A percentile compares a stretch with the other conserved stretches of the same genome.
These are phyloP conservation scores for Hsuehochloa calcarea DNA, from an alignment of 176 grass and related monocot species.

Conservation along the genomic window DNA sequence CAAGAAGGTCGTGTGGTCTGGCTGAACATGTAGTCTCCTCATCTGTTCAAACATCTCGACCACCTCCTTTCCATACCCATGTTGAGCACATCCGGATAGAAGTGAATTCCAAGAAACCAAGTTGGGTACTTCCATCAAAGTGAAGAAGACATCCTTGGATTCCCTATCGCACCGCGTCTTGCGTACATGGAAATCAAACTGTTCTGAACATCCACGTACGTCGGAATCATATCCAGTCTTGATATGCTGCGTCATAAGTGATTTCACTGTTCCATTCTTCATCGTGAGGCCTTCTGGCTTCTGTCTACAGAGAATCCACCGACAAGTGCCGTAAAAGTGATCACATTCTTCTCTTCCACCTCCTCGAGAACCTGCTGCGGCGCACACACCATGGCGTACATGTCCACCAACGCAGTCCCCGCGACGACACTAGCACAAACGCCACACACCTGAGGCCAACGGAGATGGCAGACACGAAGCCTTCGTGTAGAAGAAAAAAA, in stretches of 20 bases:
- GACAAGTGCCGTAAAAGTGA: slow-evolving; percentile 21
- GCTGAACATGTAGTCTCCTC: slow-evolving; percentile 24
- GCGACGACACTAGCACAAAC: background rate
- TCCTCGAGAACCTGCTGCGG: background rate
- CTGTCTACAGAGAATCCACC: background rate
- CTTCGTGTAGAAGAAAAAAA: too few species aligned
- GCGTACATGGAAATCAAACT: slow-evolving; percentile 36
- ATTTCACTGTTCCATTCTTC: slow-evolving; percentile 43
- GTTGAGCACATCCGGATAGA: slow-evolving; percentile 30
- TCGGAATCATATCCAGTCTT: slow-evolving; percentile 21
- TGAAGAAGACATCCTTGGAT: slow-evolving; percentile 22
- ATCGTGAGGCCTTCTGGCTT: slow-evolving; percentile 4
- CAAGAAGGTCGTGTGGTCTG: slow-evolving; percentile 41
- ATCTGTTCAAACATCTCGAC: slow-evolving; percentile 43
- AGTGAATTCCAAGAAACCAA: slow-evolving; percentile 49
- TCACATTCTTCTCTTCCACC: slow-evolving; percentile 26
- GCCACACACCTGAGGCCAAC: background rate
- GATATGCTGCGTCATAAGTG: too few species aligned
- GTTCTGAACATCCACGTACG: slow-evolving; percentile 26
- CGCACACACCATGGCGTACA: background rate
- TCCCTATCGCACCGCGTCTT: slow-evolving; percentile 35
- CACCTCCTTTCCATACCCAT: slow-evolving; percentile 35
- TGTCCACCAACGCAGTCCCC: slow-evolving; percentile 19
- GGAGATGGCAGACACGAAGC: too few species aligned
- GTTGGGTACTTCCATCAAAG: slow-evolving; percentile 18